Base-by-base conservation (phyloP, 2,329 filamentous ascomycete genomes). In the Fusarium lyarnte region DNA sequence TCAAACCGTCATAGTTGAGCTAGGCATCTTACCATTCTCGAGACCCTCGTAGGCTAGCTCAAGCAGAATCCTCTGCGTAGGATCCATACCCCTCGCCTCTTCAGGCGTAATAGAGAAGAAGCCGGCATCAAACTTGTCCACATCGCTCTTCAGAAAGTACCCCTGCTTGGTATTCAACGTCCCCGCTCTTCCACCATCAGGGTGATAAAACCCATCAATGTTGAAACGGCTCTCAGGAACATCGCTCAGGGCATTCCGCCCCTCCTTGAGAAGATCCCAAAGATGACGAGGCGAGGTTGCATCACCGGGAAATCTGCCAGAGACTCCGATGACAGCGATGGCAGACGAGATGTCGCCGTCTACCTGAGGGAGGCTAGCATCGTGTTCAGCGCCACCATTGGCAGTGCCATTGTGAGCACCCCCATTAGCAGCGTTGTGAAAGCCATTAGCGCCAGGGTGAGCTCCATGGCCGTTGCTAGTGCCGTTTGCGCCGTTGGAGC, bases 61-160 rank as follows among this genome's bases (percentile, higher is more conserved):
- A 6, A 64, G 46, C 3, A 63, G 46, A 5, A 64, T 46, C 1
- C 62, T 36, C 33, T 64, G 62, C 19, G 60, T 60, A 8, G 62
- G 62, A 25, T 64, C 62, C 33, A 64, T 64, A 5, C 45, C 58
- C 13, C 38, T 35, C 11, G 58, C 62, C n/a, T 64, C 62, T 19
- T 45, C 29, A 14, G 62, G 62, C 13, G 38, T 52, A 2, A 64
- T 63, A 8, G 45, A 36, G 14, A 64, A 64, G 21, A 64, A 64
- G 0, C 27, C 39, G 0, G 62, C 41, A 27, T 64, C 62, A 11
- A 64, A 64, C 11, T 45, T 25, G 19, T 47, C 41, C 11, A n/a
- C 47, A 11, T 63, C 58, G 13, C 51, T 47, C 33, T 64, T 60
- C 2, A 64, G 11, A 3, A 64, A 47, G 13, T 64, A 64, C 0